These are phyloP conservation scores for Rhazya stricta DNA, from an alignment of 257 asterid species.

Conservation along the genomic window DNA sequence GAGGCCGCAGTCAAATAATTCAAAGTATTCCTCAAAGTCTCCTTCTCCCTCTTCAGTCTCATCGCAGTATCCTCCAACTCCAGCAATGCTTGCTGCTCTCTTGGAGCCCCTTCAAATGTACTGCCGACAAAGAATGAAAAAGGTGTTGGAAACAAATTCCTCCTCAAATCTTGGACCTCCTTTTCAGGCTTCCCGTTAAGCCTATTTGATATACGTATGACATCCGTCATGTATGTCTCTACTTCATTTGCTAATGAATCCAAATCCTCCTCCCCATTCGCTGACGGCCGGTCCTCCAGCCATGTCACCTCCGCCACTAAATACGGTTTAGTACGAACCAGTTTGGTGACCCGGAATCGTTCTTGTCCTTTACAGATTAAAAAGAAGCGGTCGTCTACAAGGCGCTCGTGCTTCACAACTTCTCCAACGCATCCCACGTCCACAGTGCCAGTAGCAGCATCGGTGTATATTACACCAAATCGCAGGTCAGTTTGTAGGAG, in stretches of 20 bases:
- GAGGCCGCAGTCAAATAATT: constrained; percentile 92
- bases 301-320: constrained; percentile 86
- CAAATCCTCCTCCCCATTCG: constrained; percentile 55
- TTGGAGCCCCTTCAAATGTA: constrained; percentile 90
- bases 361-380: constrained; percentile 94
- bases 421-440: constrained; percentile 98
- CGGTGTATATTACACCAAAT: constrained; percentile 91
- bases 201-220: constrained; percentile 76
- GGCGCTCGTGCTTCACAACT: constrained; percentile 84
- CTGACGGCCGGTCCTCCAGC: constrained; percentile 96
- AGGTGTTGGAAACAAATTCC: constrained; percentile 90
- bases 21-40: constrained; percentile 86
- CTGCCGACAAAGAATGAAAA: constrained; percentile 92
- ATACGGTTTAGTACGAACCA: constrained; percentile 81
- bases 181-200: constrained; percentile 81
- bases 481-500: constrained; percentile 95
- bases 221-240: constrained; percentile 80
- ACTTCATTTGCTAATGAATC: constrained; percentile 65
- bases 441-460: constrained; percentile 71
- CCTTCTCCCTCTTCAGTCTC: constrained; percentile 92
- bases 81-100: constrained; percentile 96
- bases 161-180: constrained; percentile 68
- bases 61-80: constrained; percentile 86
- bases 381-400: constrained; percentile 87
- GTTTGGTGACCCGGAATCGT: constrained; percentile 69